Evolutionary conservation across 768 basidiomycete genomes (phyloP).

Genomic region (Rhodotorula diobovata): DNA sequence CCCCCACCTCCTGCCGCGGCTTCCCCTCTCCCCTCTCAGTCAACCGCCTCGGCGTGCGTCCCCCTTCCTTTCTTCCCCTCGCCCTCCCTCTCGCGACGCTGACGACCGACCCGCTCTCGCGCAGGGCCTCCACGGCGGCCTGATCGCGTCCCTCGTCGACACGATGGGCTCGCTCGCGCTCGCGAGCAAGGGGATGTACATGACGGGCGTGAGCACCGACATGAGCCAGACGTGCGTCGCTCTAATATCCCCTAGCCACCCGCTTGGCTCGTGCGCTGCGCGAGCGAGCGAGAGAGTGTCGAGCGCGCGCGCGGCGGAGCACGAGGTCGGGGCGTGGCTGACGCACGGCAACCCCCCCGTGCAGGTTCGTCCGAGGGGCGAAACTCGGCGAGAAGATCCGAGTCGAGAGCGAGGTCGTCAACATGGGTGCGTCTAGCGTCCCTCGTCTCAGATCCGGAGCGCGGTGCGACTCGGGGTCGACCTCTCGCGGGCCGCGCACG

Average conservation of each 20-base stretch:
- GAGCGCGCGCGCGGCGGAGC: too few species aligned
- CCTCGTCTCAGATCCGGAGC: background rate
- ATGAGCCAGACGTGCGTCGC: conserved; percentile 7
- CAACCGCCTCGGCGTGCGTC: conserved; percentile 18
- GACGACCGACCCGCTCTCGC: background rate
- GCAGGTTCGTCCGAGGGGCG: conserved; percentile 40
- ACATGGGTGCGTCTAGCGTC: conserved; percentile 15
- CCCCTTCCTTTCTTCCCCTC: too few species aligned
- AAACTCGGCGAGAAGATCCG: conserved; percentile 30
- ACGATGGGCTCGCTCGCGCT: conserved; percentile 40
- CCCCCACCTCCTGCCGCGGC: too few species aligned
- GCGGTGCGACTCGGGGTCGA: too few species aligned
- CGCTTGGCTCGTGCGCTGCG: background rate
- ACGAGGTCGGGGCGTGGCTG: background rate
- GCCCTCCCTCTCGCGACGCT: background rate
- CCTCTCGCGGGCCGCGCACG: too few species aligned
- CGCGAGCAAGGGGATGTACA: conserved; percentile 34
- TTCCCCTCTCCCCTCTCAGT: background rate
- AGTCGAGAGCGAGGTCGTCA: conserved; percentile 32
- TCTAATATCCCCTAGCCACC: too few species aligned
- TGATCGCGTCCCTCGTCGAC: conserved; percentile 39
- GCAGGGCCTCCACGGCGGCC: conserved; percentile 38
- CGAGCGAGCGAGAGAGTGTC: background rate
- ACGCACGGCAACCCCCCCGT: background rate
- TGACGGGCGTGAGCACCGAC: conserved; percentile 26